These are phyloP conservation scores for Umbelopsis ramanniana DNA, from an alignment of 192 early-diverging fungal genomes.

Conservation along the genomic window DNA sequence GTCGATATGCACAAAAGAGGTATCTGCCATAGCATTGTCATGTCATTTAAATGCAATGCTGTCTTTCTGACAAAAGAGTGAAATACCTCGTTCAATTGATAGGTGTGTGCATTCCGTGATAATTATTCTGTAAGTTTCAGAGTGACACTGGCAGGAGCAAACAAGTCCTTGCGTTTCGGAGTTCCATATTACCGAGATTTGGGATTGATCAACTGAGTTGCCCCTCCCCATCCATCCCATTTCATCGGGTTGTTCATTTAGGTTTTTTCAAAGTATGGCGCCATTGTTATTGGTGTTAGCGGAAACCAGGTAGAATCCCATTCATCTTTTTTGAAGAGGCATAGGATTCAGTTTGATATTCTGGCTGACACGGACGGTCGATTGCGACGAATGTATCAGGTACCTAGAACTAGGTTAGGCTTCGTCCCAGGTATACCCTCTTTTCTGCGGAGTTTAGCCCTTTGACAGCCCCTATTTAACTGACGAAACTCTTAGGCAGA, in stretches of 20 bases:
- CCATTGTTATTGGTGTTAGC: conserved; percentile 42
- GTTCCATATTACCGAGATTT: conserved; percentile 4
- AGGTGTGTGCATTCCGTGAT: conserved; percentile 49
- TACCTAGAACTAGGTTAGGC: conserved; percentile 27
- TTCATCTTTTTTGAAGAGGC: conserved; percentile 27
- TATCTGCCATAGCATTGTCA: conserved; percentile 4
- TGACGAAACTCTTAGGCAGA: conserved; percentile 14
- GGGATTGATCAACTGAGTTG: background rate
- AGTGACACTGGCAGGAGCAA: background rate
- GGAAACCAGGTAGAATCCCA: conserved; percentile 38
- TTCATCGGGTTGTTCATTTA: background rate
- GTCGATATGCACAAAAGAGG: conserved; percentile 41
- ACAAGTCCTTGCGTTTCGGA: background rate
- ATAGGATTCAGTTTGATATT: conserved; percentile 35
- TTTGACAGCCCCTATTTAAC: background rate
- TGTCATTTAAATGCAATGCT: background rate
- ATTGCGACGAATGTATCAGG: conserved; percentile 31
- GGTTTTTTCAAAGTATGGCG: conserved; percentile 32
- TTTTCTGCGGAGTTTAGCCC: conserved; percentile 6
- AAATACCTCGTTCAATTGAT: background rate
- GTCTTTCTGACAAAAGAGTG: background rate
- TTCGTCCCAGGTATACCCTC: conserved; percentile 13
- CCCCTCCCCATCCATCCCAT: background rate
- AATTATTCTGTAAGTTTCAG: conserved; percentile 29
- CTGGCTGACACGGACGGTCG: conserved; percentile 38